Percentiles rank a stretch among this genome's conserved stretches.
Conservation (phyloP, 1,284 basidiomycete genomes). For the Athelia sp. region DNA sequence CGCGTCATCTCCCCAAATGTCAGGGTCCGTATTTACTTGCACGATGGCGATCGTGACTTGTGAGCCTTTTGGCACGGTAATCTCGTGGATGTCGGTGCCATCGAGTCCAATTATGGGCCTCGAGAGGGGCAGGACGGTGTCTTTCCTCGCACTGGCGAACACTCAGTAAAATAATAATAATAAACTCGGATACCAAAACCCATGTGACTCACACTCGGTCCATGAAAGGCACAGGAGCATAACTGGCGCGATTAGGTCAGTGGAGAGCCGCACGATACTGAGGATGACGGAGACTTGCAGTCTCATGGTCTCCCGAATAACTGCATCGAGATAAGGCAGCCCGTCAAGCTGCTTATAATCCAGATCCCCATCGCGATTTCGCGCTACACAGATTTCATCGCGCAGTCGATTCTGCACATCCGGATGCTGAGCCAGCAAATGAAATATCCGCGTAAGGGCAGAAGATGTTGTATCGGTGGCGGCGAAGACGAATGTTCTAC, state of each 20-base stretch:
- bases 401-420: slow-evolving; percentile 31
- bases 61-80: not conserved
- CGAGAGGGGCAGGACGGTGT: not conserved
- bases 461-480: slow-evolving; percentile 32
- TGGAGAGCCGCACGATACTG: not conserved
- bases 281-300: slow-evolving; percentile 12
- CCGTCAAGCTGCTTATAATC: slow-evolving; percentile 28
- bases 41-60: slow-evolving; percentile 1
- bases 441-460: slow-evolving; percentile 30
- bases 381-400: slow-evolving; percentile 25
- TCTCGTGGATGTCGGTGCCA: not conserved
- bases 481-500: slow-evolving; percentile 31
- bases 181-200: too few relatives aligned
- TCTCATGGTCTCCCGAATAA: slow-evolving; percentile 34
- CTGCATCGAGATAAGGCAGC: slow-evolving; percentile 33
- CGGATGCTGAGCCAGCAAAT: slow-evolving; percentile 25
- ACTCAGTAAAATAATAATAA: not conserved
- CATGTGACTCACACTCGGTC: not conserved
- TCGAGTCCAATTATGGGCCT: not conserved
- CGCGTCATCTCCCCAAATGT: slow-evolving; percentile 3
- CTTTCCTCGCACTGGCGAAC: not conserved
- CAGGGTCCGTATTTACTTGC: not conserved
- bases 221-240: not conserved
- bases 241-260: not conserved
- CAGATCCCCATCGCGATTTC: slow-evolving; percentile 18